A percentile compares a stretch with the other conserved stretches of the same genome.
These are phyloP conservation scores for Cystoisospora suis DNA, from an alignment of 169 alveolate genomes.

Conservation along the genomic window DNA sequence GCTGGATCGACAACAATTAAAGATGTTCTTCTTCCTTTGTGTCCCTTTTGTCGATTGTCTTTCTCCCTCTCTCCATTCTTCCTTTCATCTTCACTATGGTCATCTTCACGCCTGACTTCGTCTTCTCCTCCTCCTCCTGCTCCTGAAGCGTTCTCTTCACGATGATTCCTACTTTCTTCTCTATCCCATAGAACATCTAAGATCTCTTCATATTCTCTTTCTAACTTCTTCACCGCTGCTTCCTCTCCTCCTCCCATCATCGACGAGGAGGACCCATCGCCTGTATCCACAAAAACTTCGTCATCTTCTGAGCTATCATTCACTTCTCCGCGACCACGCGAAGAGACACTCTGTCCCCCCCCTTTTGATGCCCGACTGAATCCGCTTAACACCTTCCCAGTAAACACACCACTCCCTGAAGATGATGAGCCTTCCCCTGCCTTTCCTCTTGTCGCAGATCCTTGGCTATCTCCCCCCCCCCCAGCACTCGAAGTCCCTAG, in stretches of 20 bases:
- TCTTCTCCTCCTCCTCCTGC: background rate
- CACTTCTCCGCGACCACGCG: too few relatives aligned
- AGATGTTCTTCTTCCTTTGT: background rate
- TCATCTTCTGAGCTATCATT: too few relatives aligned
- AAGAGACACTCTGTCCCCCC: too few relatives aligned
- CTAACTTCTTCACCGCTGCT: background rate
- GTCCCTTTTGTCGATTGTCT: background rate
- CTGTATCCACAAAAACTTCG: too few relatives aligned
- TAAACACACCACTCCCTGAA: too few relatives aligned
- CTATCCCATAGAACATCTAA: slow-evolving; percentile 8
- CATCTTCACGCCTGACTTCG: background rate
- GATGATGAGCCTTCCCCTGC: too few relatives aligned
- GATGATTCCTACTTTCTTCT: background rate
- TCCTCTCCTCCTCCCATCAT: background rate
- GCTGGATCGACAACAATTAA: slow-evolving; percentile 19
- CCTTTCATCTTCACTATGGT: background rate
- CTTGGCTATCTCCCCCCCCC: too few relatives aligned
- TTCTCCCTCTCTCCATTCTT: background rate
- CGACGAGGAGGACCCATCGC: too few relatives aligned
- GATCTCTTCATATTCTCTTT: background rate
- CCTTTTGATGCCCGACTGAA: too few relatives aligned
- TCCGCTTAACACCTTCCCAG: too few relatives aligned
- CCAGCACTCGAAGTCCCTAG: too few relatives aligned
- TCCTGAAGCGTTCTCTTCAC: background rate
- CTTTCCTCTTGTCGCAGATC: too few relatives aligned